Evolutionary conservation across 352 stramenopile species (phyloP).

Genomic region (Globisporangium iwayamae): DNA sequence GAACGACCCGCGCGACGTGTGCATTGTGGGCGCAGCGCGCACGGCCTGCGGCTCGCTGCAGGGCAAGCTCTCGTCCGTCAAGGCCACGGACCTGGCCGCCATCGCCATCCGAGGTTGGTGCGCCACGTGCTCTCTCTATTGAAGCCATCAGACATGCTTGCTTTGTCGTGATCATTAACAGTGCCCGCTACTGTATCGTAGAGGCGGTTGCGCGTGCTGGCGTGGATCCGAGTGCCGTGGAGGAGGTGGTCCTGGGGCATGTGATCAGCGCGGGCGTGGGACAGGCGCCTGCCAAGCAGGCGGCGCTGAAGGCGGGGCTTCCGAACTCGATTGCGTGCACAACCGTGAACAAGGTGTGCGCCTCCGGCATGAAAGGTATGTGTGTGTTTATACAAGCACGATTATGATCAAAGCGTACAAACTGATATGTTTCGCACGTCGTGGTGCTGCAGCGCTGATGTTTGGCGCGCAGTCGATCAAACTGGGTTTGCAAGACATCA

Average conservation of each 20-base stretch:
- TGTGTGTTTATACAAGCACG: too few species aligned
- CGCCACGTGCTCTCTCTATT: background rate
- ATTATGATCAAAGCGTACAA: background rate
- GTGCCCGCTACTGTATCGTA: background rate
- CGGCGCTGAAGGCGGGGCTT: slow-evolving; percentile 68
- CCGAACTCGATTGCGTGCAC: slow-evolving; percentile 87
- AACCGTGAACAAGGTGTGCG: slow-evolving; percentile 98
- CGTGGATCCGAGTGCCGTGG: slow-evolving; percentile 57
- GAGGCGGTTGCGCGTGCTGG: slow-evolving; percentile 49
- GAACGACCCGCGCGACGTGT: slow-evolving; percentile 54
- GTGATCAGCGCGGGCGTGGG: slow-evolving; percentile 92
- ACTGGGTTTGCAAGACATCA: slow-evolving; percentile 68
- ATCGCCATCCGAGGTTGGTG: slow-evolving; percentile 72
- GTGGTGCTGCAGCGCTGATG: slow-evolving; percentile 45
- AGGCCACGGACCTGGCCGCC: slow-evolving; percentile 87
- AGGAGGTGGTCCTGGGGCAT: slow-evolving; percentile 95
- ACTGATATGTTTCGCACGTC: background rate
- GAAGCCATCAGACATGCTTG: background rate
- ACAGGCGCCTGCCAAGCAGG: slow-evolving; percentile 94
- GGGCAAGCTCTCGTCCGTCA: slow-evolving; percentile 79
- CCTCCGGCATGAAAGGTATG: slow-evolving; percentile 88
- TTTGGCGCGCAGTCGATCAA: slow-evolving; percentile 87
- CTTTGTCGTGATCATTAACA: background rate
- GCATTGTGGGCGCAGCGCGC: slow-evolving; percentile 93
- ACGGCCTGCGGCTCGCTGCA: slow-evolving; percentile 93